Percentiles rank a stretch among this genome's conserved stretches.
Conservation (phyloP, 305 asterid genomes). For the Rubia peregrina region DNA sequence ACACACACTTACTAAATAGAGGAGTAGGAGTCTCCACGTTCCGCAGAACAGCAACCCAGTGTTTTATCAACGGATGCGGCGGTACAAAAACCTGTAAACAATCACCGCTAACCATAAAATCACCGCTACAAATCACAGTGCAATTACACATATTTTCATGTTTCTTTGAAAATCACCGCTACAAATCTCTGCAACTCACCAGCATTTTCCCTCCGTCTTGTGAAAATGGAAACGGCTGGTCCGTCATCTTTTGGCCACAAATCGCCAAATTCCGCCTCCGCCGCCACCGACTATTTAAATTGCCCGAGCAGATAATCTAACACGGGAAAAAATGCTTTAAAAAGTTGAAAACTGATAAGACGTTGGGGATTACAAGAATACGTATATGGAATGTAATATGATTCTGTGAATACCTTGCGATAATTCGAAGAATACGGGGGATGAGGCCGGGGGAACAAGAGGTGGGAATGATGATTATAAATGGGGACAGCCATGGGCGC, state of each 20-base stretch:
- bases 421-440: background rate
- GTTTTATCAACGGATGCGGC: conserved; percentile 90
- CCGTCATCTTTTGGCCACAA: conserved; percentile 15
- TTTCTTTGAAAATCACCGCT: background rate
- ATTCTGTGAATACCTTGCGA: background rate
- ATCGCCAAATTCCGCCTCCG: conserved; percentile 9
- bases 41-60: conserved; percentile 95
- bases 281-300: background rate
- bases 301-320: background rate
- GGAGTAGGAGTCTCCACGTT: conserved; percentile 82
- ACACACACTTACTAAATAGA: conserved; percentile 30
- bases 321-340: background rate
- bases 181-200: conserved; percentile 3
- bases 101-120: conserved; percentile 8
- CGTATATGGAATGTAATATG: too few relatives aligned
- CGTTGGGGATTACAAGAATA: background rate
- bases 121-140: conserved; percentile 1
- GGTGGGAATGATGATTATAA: background rate
- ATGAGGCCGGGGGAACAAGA: background rate
- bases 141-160: background rate
- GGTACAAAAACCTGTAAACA: conserved; percentile 75
- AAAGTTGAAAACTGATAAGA: background rate
- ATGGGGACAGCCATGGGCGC: conserved; percentile 18
- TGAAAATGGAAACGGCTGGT: conserved; percentile 16
- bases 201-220: conserved; percentile 19